phyloP scores from a whole-genome alignment of 1,284 basidiomycete species.

The Ceratobasidium sp. region DNA sequence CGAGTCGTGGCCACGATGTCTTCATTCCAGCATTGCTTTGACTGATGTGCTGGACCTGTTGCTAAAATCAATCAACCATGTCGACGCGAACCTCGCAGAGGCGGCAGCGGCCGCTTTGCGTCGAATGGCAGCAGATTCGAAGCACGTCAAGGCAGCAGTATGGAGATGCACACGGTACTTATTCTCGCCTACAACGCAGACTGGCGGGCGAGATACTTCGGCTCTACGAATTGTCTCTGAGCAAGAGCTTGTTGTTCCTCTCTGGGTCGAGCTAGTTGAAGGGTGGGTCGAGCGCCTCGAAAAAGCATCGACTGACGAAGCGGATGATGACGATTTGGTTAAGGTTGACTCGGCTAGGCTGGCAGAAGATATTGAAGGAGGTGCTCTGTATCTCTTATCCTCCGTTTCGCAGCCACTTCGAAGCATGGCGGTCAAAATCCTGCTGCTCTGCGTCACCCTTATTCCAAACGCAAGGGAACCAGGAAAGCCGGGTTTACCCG shows the following conservation, averaged over 20 bases:
- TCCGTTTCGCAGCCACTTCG: constrained; percentile 65
- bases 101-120: constrained; percentile 75
- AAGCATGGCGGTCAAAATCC: constrained; percentile 66
- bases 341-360: constrained; percentile 48
- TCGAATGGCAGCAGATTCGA: constrained; percentile 74
- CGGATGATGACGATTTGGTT: constrained; percentile 48
- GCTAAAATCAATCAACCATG: constrained; percentile 82
- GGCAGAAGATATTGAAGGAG: constrained; percentile 70
- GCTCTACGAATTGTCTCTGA: constrained; percentile 67
- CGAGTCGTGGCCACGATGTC: constrained; percentile 85
- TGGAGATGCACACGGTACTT: constrained; percentile 78
- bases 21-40: constrained; percentile 65
- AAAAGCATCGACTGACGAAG: constrained; percentile 49
- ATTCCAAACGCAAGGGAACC: constrained; percentile 52
- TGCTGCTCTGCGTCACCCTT: constrained; percentile 52
- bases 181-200: constrained; percentile 72
- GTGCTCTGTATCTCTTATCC: constrained; percentile 82
- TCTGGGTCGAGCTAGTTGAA: constrained; percentile 83
- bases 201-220: constrained; percentile 70
- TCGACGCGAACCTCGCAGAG: constrained; percentile 79
- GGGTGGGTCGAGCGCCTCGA: constrained; percentile 67
- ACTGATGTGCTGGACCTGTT: constrained; percentile 81
- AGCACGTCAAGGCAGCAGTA: constrained; percentile 70
- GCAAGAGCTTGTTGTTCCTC: constrained; percentile 64
- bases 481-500: constrained; percentile 61